A percentile compares a stretch with the other conserved stretches of the same genome.
phyloP scores from a whole-genome alignment of 345 rosid species.

The Eutrema japonicum region DNA sequence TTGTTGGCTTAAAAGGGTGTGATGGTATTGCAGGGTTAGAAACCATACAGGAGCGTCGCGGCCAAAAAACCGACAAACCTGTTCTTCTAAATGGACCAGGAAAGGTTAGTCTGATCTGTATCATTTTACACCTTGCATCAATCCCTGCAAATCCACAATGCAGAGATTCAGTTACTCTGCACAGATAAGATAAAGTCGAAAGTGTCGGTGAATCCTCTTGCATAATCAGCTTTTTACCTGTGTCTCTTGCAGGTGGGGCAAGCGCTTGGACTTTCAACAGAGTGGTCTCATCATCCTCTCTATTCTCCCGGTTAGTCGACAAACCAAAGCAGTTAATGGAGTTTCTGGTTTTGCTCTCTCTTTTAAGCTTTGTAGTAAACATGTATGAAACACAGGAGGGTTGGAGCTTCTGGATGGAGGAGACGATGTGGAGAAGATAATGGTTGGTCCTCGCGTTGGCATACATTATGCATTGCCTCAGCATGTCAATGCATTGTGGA shows the following conservation, averaged over 20 bases:
- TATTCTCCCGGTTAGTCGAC: constrained; percentile 67
- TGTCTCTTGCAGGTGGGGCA: constrained; percentile 69
- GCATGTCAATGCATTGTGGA: constrained; percentile 81
- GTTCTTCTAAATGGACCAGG: constrained; percentile 90
- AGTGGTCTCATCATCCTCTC: constrained; percentile 91
- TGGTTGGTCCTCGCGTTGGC: constrained; percentile 89
- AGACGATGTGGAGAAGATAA: constrained; percentile 61
- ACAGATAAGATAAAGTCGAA: neutral
- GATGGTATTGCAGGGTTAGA: constrained; percentile 65
- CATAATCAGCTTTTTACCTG: constrained; percentile 10
- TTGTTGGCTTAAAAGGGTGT: constrained; percentile 14
- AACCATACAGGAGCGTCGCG: constrained; percentile 86
- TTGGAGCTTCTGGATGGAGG: constrained; percentile 87
- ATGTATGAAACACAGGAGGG: constrained; percentile 61
- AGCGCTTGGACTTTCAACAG: constrained; percentile 86
- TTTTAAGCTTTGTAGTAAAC: neutral
- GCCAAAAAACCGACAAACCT: constrained; percentile 77
- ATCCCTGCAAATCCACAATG: neutral
- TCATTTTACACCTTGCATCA: constrained; percentile 10
- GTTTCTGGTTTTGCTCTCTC: neutral
- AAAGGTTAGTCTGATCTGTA: constrained; percentile 58
- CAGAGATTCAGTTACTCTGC: constrained; percentile 2
- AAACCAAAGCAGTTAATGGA: constrained; percentile 7
- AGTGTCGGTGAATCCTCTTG: neutral
- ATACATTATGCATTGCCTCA: constrained; percentile 87